Evolutionary conservation across 1,139 yeast genomes (phyloP).

Genomic region (Trichomonascaceae sp.): DNA sequence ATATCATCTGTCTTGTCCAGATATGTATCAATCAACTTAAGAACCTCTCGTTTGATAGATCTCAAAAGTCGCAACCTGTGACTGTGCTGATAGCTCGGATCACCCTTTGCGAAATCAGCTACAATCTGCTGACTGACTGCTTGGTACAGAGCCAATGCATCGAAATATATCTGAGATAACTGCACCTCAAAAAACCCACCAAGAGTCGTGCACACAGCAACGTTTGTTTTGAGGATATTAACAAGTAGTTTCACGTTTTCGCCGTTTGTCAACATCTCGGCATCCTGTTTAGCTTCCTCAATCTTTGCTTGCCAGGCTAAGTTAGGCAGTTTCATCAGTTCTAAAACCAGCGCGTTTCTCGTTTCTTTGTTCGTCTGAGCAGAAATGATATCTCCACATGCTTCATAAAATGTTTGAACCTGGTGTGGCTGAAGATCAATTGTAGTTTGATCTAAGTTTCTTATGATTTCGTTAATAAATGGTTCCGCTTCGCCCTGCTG

Average conservation of each 20-base stretch:
- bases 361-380: slow-evolving; percentile 64
- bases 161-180: slow-evolving; percentile 77
- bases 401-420: slow-evolving; percentile 95
- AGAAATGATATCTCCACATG: slow-evolving; percentile 89
- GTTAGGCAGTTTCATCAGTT: slow-evolving; percentile 86
- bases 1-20: slow-evolving; percentile 80
- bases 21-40: slow-evolving; percentile 84
- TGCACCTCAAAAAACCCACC: slow-evolving; percentile 92
- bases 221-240: slow-evolving; percentile 89
- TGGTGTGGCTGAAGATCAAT: slow-evolving; percentile 95
- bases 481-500: slow-evolving; percentile 90
- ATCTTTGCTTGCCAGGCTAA: slow-evolving; percentile 91
- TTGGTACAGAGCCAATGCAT: slow-evolving; percentile 81
- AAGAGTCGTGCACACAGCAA: slow-evolving; percentile 84
- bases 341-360: slow-evolving; percentile 67
- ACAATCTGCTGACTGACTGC: slow-evolving; percentile 83
- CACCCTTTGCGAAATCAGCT: slow-evolving; percentile 12
- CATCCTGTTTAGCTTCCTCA: slow-evolving; percentile 81
- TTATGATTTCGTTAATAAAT: slow-evolving; percentile 82
- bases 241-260: slow-evolving; percentile 91
- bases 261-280: slow-evolving; percentile 72
- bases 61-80: slow-evolving; percentile 93
- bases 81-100: slow-evolving; percentile 56
- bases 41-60: slow-evolving; percentile 90
- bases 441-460: slow-evolving; percentile 76